phyloP scores from a whole-genome alignment of 2,329 filamentous ascomycete species.

The Colletotrichum coccodes region DNA sequence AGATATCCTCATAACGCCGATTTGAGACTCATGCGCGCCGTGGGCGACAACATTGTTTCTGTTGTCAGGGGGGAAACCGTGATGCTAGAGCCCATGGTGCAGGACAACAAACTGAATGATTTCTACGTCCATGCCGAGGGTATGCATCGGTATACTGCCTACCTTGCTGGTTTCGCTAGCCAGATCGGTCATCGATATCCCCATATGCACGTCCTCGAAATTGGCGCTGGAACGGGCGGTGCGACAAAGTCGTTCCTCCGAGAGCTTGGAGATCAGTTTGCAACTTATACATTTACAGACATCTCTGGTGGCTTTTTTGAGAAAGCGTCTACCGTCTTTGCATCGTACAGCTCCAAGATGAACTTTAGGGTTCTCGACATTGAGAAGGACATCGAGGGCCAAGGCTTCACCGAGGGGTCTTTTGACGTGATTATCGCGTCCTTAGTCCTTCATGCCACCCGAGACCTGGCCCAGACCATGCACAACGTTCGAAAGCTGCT shows the following conservation, averaged over 20 bases:
- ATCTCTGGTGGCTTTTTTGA: slow-evolving; percentile 35
- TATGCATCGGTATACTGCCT: background rate
- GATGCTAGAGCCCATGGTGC: slow-evolving; percentile 44
- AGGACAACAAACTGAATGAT: slow-evolving; percentile 41
- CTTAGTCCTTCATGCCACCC: slow-evolving; percentile 42
- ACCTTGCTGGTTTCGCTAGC: background rate
- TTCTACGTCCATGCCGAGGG: too few relatives aligned
- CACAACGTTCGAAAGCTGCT: slow-evolving; percentile 39
- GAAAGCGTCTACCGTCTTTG: slow-evolving; percentile 38
- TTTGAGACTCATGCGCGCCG: slow-evolving; percentile 9
- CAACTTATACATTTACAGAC: slow-evolving; percentile 38
- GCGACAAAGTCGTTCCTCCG: slow-evolving; percentile 24
- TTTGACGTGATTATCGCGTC: slow-evolving; percentile 43
- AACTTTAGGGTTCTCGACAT: slow-evolving; percentile 42
- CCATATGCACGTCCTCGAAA: slow-evolving; percentile 39
- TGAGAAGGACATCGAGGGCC: slow-evolving; percentile 37
- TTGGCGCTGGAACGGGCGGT: slow-evolving; percentile 55
- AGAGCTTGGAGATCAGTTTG: slow-evolving; percentile 12
- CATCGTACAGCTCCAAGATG: slow-evolving; percentile 24
- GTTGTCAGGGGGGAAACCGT: slow-evolving; percentile 43
- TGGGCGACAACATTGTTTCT: slow-evolving; percentile 43
- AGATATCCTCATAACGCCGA: background rate
- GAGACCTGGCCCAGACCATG: slow-evolving; percentile 35
- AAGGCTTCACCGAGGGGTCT: slow-evolving; percentile 38
- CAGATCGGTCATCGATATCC: slow-evolving; percentile 30